Percentiles rank a stretch among this genome's conserved stretches.
Evolutionary conservation across 106 monocot genomes (phyloP).

Genomic region (Phalaenopsis aphrodite): DNA sequence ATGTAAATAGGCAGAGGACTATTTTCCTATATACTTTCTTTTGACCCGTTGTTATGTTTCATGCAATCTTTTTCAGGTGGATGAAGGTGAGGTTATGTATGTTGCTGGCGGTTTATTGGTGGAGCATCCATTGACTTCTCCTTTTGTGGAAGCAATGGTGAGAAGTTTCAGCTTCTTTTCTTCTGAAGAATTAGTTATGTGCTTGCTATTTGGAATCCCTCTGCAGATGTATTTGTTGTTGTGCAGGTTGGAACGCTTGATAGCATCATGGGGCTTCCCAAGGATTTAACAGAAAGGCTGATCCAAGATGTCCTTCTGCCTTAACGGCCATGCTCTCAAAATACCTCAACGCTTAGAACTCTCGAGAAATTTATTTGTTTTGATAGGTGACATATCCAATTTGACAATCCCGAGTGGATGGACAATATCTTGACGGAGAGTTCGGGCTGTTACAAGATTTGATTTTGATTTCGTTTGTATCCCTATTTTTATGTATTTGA

Average conservation of each 20-base stretch:
- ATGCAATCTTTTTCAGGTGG: slow-evolving; percentile 35
- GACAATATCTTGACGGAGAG: not conserved
- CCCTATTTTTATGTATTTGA: too few species aligned
- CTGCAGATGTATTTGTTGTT: not conserved
- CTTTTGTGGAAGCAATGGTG: slow-evolving; percentile 73
- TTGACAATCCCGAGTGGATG: too few species aligned
- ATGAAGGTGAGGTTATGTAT: slow-evolving; percentile 86
- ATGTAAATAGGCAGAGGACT: too few species aligned
- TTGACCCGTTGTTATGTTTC: not conserved
- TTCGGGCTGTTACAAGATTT: not conserved
- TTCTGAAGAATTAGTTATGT: not conserved
- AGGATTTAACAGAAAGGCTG: slow-evolving; percentile 72
- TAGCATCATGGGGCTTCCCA: slow-evolving; percentile 93
- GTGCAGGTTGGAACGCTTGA: slow-evolving; percentile 83
- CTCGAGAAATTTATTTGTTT: not conserved
- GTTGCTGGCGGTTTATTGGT: slow-evolving; percentile 93
- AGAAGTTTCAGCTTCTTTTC: slow-evolving; percentile 7
- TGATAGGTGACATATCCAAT: too few species aligned
- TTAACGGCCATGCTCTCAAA: not conserved
- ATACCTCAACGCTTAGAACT: not conserved
- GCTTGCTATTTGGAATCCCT: not conserved
- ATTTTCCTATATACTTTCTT: not conserved
- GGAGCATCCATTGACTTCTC: slow-evolving; percentile 91
- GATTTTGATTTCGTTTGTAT: too few species aligned
- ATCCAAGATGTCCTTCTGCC: slow-evolving; percentile 47